Evolutionary conservation across 164 flowering plant genomes (phyloP).

Genomic region (Umbilicus rupestris): DNA sequence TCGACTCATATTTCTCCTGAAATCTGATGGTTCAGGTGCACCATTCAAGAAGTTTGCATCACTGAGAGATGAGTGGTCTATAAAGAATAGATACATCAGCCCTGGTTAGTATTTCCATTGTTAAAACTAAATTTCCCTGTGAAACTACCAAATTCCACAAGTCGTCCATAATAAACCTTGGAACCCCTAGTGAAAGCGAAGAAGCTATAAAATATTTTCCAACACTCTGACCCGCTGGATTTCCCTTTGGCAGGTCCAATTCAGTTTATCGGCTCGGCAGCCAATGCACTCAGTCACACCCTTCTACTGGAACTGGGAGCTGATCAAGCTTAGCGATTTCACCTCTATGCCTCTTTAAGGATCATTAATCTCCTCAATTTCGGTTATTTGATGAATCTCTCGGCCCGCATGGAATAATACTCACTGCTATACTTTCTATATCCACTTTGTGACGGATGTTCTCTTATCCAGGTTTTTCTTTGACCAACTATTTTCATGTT

Average conservation of each 20-base stretch:
- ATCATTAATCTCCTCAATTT: too few species aligned
- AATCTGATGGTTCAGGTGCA: conserved; percentile 51
- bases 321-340: conserved; percentile 9
- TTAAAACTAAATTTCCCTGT: background rate
- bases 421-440: too few species aligned
- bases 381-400: too few species aligned
- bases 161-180: background rate
- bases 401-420: too few species aligned
- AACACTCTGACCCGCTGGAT: background rate
- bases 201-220: background rate
- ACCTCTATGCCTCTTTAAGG: too few species aligned
- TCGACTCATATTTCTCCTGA: background rate
- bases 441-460: too few species aligned
- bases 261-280: conserved; percentile 49
- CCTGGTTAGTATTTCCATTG: conserved; percentile 35
- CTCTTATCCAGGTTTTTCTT: too few species aligned
- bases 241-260: conserved; percentile 60
- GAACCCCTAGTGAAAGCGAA: background rate
- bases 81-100: conserved; percentile 71
- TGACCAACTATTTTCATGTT: too few species aligned
- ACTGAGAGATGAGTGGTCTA: conserved; percentile 75
- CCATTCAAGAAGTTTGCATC: conserved; percentile 88
- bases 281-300: conserved; percentile 13
- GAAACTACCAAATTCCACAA: background rate
- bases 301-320: conserved; percentile 17